Conservation (phyloP, 148 eudicot genomes). For the Oxyria digyna region DNA sequence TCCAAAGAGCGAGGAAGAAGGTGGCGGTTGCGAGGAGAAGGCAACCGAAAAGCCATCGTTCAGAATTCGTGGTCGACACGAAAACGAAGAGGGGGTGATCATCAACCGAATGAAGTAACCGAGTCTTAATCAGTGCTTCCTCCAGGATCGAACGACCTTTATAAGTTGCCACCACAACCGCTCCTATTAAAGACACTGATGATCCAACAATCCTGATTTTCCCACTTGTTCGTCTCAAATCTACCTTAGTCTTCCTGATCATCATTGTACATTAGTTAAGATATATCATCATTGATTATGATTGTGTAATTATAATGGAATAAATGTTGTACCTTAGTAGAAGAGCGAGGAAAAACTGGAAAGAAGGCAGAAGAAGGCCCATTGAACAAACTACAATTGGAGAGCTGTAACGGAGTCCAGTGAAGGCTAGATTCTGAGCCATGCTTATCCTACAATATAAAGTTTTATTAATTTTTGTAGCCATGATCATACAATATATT, state of each 20-base stretch:
- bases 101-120: conserved; percentile 21
- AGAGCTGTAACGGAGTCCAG: conserved; percentile 70
- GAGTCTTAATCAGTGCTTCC: conserved; percentile 14
- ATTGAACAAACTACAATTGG: conserved; percentile 73
- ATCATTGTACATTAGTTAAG: not conserved
- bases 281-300: too few species aligned
- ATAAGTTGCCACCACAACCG: conserved; percentile 23
- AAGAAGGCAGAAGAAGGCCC: conserved; percentile 65
- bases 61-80: conserved; percentile 9
- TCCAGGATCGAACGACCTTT: conserved; percentile 33
- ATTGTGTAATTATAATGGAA: not conserved
- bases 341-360: conserved; percentile 48
- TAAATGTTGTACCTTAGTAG: conserved; percentile 35
- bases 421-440: conserved; percentile 74
- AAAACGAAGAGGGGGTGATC: conserved; percentile 11
- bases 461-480: too few species aligned
- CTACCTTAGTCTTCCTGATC: not conserved
- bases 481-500: too few species aligned
- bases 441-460: conserved; percentile 64
- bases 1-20: conserved; percentile 48
- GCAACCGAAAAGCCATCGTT: conserved; percentile 52
- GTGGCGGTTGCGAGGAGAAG: conserved; percentile 49
- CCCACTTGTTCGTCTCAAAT: not conserved
- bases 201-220: conserved; percentile 15
- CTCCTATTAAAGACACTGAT: conserved; percentile 31